These are phyloP conservation scores for Globisporangium ultimum DNA, from an alignment of 352 stramenopile species.

Conservation along the genomic window DNA sequence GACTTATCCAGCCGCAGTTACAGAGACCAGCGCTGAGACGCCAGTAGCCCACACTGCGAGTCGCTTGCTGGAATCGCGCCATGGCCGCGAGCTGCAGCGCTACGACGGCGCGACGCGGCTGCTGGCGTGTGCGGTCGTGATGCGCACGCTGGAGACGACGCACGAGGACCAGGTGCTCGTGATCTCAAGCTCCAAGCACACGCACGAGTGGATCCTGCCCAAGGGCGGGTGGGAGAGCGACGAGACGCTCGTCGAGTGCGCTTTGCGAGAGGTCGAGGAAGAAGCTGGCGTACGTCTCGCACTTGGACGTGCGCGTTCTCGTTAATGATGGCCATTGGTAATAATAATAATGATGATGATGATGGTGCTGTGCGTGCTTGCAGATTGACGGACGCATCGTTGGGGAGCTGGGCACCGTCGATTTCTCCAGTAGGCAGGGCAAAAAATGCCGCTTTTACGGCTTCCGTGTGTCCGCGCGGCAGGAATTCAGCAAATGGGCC, in stretches of 20 bases:
- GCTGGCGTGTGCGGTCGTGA: slow-evolving; percentile 51
- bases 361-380: neutral
- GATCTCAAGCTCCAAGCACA: slow-evolving; percentile 88
- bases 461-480: slow-evolving; percentile 27
- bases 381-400: slow-evolving; percentile 45
- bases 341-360: neutral
- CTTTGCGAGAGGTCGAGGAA: slow-evolving; percentile 91
- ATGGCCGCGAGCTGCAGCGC: slow-evolving; percentile 59
- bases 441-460: slow-evolving; percentile 50
- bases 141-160: slow-evolving; percentile 2
- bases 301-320: no score
- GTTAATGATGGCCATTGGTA: no score
- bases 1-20: no score
- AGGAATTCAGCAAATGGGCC: slow-evolving; percentile 54
- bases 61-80: slow-evolving; percentile 41
- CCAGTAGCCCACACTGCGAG: slow-evolving; percentile 8
- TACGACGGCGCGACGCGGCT: slow-evolving; percentile 60
- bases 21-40: no score
- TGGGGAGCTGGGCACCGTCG: slow-evolving; percentile 31
- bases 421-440: slow-evolving; percentile 49
- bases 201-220: slow-evolving; percentile 92
- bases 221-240: slow-evolving; percentile 97
- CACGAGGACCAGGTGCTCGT: slow-evolving; percentile 50
- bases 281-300: slow-evolving; percentile 79
- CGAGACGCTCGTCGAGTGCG: slow-evolving; percentile 89